Conservation (phyloP, 768 basidiomycete genomes). For the Ramaria rubella region DNA sequence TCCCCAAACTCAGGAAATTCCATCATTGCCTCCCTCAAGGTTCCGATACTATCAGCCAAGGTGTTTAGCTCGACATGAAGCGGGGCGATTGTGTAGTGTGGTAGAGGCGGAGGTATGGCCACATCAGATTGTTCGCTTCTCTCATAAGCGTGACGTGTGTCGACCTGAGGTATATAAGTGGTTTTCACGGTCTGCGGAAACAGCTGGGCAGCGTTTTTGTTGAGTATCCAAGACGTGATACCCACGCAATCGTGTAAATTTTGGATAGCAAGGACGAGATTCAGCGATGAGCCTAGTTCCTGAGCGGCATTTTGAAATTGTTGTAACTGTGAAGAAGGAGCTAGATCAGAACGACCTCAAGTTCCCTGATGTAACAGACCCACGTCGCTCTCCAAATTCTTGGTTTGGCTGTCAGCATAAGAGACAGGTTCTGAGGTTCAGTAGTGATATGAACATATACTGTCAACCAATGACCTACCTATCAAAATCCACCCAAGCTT, state of each 20-base stretch:
- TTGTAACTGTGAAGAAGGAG: background rate
- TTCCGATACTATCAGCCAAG: background rate
- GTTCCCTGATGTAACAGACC: background rate
- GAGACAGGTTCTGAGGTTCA: too few species aligned
- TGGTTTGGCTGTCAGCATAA: background rate
- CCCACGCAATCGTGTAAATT: background rate
- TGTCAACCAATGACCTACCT: too few species aligned
- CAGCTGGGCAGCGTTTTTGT: background rate
- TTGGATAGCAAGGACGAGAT: background rate
- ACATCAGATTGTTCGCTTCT: background rate
- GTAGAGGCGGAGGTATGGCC: background rate
- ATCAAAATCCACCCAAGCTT: too few species aligned
- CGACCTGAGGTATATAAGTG: background rate
- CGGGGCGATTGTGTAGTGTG: background rate
- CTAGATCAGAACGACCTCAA: background rate
- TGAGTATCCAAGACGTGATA: background rate
- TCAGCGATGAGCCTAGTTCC: conserved; percentile 1
- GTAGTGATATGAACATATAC: too few species aligned
- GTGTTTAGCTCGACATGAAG: background rate
- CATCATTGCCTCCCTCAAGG: background rate
- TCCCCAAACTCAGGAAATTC: background rate
- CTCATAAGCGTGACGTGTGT: background rate
- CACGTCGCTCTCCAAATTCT: background rate
- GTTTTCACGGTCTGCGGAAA: background rate
- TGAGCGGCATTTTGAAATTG: background rate